These are phyloP conservation scores for Talaromyces pinophilus DNA, from an alignment of 2,329 filamentous ascomycete species.

Conservation along the genomic window DNA sequence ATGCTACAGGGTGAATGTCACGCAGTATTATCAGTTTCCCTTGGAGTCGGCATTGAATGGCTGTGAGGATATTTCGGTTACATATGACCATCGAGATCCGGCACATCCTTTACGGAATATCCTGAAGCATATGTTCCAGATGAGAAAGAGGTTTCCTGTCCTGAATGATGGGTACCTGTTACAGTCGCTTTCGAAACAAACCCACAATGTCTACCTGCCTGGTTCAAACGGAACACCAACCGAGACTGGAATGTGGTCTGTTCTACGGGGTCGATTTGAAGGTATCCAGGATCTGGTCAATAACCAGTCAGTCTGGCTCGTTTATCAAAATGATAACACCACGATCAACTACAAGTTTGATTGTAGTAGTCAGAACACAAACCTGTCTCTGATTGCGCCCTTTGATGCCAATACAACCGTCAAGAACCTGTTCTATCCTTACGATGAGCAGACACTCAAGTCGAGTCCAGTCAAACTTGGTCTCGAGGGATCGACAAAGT, in stretches of 20 bases:
- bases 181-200: constrained; percentile 59
- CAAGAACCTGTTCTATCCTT: constrained; percentile 60
- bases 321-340: constrained; percentile 51
- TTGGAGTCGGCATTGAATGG: constrained; percentile 56
- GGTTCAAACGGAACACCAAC: constrained; percentile 57
- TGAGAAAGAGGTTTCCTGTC: constrained; percentile 58
- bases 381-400: constrained; percentile 54
- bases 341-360: constrained; percentile 59
- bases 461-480: constrained; percentile 49
- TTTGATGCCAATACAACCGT: constrained; percentile 58
- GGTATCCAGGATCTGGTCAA: constrained; percentile 56
- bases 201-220: constrained; percentile 52
- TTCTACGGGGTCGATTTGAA: constrained; percentile 54
- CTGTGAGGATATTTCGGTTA: constrained; percentile 59
- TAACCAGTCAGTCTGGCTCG: constrained; percentile 50
- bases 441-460: constrained; percentile 49
- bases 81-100: constrained; percentile 64
- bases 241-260: constrained; percentile 63
- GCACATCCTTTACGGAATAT: constrained; percentile 63
- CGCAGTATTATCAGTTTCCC: constrained; percentile 61
- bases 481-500: constrained; percentile 49
- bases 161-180: constrained; percentile 62
- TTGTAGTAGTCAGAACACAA: constrained; percentile 51
- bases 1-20: constrained; percentile 60
- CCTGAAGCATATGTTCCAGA: constrained; percentile 62